Evolutionary conservation across 176 grass and related monocot genomes (phyloP), one percentile per base, ranked within the genome.

Genomic region (Themeda triandra): DNA sequence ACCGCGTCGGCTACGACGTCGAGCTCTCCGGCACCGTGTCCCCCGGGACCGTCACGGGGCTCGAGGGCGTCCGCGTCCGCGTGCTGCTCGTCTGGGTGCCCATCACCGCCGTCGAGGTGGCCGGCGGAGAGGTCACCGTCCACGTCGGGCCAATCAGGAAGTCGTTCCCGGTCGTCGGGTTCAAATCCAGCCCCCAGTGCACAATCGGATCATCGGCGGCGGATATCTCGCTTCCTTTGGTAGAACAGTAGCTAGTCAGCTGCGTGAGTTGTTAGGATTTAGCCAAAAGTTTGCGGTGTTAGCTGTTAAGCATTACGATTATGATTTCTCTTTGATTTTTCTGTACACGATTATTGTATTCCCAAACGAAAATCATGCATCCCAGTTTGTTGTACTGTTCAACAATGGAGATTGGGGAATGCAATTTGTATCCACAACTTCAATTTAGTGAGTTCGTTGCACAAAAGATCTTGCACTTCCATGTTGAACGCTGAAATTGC

Each of bases 141-240:
- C 63, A 49, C 69, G 35, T 94, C 25, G 90, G 95, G 12, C 90
- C 86, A 9, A 1, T 97, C 53, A 91, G 51, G 46, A 94, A 90
- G 70, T 87, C 92, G 66, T 94, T 97, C 85, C 77, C 90, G 2
- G 51, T 54, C 53, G 80, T 87, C 9, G 90, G 85, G 77, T 97
- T 97, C 88, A 88, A 91, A 75, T 76, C 85, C 70, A 87, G 82
- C n/a, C 92, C 95, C 15, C 83, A 28, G 19, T 97, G 95, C 75
- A 40, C 71, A 53, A 62, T 73, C 42, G 32, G 39, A 17, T 27
- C 29, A 25, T 59, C 74, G 17, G 66, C 35, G 23, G 64, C 56
- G 14, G 71, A 68, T 73, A 45, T 21, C 48, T 53, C 4, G 72
- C 53, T 71, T 68, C 28, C 25, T 48, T 67, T 37, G 18, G 73